phyloP scores from a whole-genome alignment of 352 stramenopile genomes.

The Phytophthora fragariae region DNA sequence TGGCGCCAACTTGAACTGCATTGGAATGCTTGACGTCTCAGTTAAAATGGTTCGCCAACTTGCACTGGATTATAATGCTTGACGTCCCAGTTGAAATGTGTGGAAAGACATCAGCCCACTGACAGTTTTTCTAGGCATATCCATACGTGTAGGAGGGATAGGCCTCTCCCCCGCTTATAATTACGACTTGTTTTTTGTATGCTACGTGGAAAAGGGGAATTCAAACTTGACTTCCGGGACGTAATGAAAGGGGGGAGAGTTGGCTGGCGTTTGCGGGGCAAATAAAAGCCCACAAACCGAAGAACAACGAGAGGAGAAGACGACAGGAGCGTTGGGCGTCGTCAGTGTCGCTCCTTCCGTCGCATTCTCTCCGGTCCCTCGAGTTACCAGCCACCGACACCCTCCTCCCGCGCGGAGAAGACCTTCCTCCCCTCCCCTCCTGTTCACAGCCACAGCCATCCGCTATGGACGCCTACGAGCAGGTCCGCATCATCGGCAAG shows the following conservation, averaged over 20 bases:
- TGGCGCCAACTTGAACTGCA: neutral
- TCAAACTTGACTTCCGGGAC: constrained; percentile 13
- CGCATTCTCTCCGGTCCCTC: constrained; percentile 16
- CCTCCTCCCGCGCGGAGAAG: neutral
- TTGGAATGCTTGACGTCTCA: neutral
- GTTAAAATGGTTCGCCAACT: neutral
- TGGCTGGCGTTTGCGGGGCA: constrained; percentile 25
- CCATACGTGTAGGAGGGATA: constrained; percentile 11
- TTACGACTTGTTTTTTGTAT: constrained; percentile 24
- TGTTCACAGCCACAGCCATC: neutral
- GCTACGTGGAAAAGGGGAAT: constrained; percentile 18
- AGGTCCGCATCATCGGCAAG: constrained; percentile 91
- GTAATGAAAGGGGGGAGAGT: constrained; percentile 16
- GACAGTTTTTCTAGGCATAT: constrained; percentile 5
- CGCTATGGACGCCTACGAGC: constrained; percentile 90
- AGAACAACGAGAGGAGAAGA: constrained; percentile 48
- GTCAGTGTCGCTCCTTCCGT: constrained; percentile 21
- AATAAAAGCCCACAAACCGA: constrained; percentile 45
- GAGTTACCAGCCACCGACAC: constrained; percentile 19
- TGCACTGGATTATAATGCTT: neutral
- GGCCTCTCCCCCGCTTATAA: constrained; percentile 7
- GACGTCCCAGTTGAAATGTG: neutral
- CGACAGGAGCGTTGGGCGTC: constrained; percentile 7
- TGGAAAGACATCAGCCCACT: neutral
- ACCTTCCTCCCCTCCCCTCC: neutral